Evolutionary conservation across 1,139 yeast genomes (phyloP).

Genomic region (Sugiyamaella sp.): DNA sequence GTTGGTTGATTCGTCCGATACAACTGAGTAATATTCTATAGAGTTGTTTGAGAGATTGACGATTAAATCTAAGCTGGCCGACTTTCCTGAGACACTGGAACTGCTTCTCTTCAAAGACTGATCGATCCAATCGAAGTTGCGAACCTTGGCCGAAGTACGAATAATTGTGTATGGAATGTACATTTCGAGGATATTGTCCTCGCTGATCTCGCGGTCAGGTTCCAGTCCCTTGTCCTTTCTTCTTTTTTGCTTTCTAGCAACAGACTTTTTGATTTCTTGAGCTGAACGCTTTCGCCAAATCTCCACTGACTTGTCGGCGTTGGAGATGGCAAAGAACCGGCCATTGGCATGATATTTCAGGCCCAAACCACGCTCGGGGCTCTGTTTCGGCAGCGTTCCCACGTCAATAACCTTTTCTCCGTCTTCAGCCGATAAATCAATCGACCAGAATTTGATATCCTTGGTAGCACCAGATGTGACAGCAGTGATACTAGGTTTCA

Average conservation of each 20-base stretch:
- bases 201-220: constrained; percentile 56
- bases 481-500: not conserved
- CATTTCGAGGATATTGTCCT: constrained; percentile 37
- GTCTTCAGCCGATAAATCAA: constrained; percentile 55
- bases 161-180: constrained; percentile 40
- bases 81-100: constrained; percentile 18
- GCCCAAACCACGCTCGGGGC: constrained; percentile 72
- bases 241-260: constrained; percentile 78
- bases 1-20: constrained; percentile 47
- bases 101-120: not conserved
- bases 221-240: constrained; percentile 52
- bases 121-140: constrained; percentile 41
- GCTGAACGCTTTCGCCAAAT: constrained; percentile 72
- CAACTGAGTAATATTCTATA: constrained; percentile 65
- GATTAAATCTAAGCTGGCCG: constrained; percentile 55
- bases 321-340: constrained; percentile 67
- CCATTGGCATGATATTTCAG: constrained; percentile 53
- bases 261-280: constrained; percentile 81
- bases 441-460: constrained; percentile 80
- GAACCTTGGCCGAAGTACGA: constrained; percentile 40
- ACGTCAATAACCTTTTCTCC: constrained; percentile 57
- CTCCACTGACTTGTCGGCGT: constrained; percentile 81
- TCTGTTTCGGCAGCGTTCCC: constrained; percentile 76
- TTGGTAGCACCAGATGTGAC: constrained; percentile 80
- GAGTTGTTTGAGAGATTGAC: constrained; percentile 72